Evolutionary conservation across 2,329 filamentous ascomycete species (phyloP).

Genomic region (Claviceps sp.): DNA sequence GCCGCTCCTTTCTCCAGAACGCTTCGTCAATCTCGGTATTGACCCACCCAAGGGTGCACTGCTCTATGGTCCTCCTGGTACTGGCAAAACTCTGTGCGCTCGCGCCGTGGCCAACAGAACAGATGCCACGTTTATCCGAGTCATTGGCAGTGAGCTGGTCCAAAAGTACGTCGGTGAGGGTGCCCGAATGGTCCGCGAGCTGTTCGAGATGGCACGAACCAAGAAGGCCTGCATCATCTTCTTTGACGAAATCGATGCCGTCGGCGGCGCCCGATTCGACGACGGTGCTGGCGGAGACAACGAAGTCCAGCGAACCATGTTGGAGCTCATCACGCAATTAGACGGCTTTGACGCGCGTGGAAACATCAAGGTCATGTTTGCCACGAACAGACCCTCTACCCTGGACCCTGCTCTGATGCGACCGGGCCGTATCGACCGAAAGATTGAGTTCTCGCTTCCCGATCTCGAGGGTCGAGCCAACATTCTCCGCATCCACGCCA

Average conservation of each 20-base stretch:
- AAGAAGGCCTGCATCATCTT: conserved; percentile 99
- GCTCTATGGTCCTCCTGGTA: conserved; percentile 91
- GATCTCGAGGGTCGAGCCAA: conserved; percentile 96
- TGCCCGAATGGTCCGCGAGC: conserved; percentile 93
- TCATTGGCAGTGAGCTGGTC: conserved; percentile 94
- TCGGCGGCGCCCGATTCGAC: conserved; percentile 91
- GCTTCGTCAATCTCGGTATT: conserved; percentile 97
- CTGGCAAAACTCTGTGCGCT: conserved; percentile 97
- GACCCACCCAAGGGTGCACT: conserved; percentile 96
- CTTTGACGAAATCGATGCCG: conserved; percentile 88
- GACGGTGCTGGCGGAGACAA: conserved; percentile 95
- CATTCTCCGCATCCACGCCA: conserved; percentile 95
- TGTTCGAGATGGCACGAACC: conserved; percentile 98
- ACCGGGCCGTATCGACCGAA: conserved; percentile 92
- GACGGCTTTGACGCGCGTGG: conserved; percentile 93
- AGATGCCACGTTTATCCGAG: conserved; percentile 95
- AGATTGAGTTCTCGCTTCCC: conserved; percentile 96
- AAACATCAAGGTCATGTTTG: conserved; percentile 99
- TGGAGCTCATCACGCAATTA: conserved; percentile 92
- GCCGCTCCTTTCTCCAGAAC: conserved; percentile 88
- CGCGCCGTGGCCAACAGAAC: conserved; percentile 95
- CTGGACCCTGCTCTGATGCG: conserved; percentile 95
- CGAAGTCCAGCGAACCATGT: conserved; percentile 94
- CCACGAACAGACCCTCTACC: conserved; percentile 90
- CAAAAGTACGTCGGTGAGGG: conserved; percentile 99